Percentiles rank a stretch among this genome's conserved stretches.
phyloP scores from a whole-genome alignment of 163 green algal genomes.

The Coccomyxa subellipsoidea region DNA sequence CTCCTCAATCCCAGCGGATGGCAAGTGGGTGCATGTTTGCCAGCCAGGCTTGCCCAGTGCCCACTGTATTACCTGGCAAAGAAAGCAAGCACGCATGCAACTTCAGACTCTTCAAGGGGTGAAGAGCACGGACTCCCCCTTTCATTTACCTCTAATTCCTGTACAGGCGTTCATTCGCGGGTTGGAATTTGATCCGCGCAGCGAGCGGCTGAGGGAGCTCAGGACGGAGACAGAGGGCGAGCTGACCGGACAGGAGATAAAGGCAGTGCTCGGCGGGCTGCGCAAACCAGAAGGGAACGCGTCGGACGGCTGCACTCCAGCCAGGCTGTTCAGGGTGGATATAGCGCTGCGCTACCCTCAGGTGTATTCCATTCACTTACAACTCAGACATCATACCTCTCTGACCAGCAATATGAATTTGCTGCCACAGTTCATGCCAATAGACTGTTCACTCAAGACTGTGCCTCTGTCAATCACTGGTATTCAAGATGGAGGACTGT shows the following conservation, averaged over 20 bases:
- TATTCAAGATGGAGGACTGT: no score
- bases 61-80: no score
- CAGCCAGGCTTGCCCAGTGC: no score
- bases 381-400: neutral
- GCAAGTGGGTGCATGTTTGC: no score
- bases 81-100: no score
- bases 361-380: neutral
- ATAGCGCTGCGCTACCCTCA: neutral
- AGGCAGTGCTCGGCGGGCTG: constrained; percentile 7
- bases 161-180: constrained; percentile 21
- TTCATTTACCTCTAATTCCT: no score
- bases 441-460: no score
- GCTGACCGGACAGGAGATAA: constrained; percentile 28
- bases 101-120: no score
- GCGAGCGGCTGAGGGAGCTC: neutral
- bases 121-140: no score
- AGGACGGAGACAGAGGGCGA: constrained; percentile 23
- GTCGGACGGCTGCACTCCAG: neutral
- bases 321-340: neutral
- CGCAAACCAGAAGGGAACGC: neutral
- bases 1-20: no score
- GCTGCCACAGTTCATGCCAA: no score
- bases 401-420: neutral
- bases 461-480: no score
- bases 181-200: constrained; percentile 11